Conservation (phyloP, 2,329 filamentous ascomycete species). For the Claviceps purpurea region DNA sequence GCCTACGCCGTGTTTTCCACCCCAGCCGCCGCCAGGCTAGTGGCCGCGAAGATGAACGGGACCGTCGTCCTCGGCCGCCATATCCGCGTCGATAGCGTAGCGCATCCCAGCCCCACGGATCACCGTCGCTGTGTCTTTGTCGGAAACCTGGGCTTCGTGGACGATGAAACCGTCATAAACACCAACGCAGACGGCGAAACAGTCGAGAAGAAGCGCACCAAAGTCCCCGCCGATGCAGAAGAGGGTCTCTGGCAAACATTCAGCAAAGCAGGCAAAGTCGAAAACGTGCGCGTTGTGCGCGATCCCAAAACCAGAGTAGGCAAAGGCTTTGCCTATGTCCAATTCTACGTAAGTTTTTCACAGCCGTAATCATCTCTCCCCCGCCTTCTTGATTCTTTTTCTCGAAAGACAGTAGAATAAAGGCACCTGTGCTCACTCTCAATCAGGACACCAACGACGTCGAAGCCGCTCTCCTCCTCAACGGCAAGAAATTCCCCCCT, state of each 20-base stretch:
- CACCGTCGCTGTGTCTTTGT: constrained; percentile 90
- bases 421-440: neutral
- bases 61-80: constrained; percentile 74
- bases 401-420: neutral
- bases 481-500: constrained; percentile 87
- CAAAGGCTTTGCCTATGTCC: constrained; percentile 95
- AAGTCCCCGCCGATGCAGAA: constrained; percentile 70
- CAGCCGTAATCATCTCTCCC: neutral
- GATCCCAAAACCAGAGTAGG: constrained; percentile 84
- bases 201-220: constrained; percentile 59
- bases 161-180: constrained; percentile 66
- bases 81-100: constrained; percentile 78
- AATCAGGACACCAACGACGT: constrained; percentile 66
- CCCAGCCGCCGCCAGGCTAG: constrained; percentile 58
- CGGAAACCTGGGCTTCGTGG: constrained; percentile 90
- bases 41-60: constrained; percentile 68
- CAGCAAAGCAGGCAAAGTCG: constrained; percentile 61
- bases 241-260: constrained; percentile 87
- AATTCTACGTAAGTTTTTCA: constrained; percentile 54
- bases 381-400: neutral
- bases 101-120: constrained; percentile 71
- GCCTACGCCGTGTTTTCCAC: constrained; percentile 87
- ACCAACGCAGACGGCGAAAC: constrained; percentile 52
- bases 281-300: constrained; percentile 84
- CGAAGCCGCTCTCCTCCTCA: constrained; percentile 75